Conservation (phyloP, 2,329 filamentous ascomycete species). For the Curvularia sp. region DNA sequence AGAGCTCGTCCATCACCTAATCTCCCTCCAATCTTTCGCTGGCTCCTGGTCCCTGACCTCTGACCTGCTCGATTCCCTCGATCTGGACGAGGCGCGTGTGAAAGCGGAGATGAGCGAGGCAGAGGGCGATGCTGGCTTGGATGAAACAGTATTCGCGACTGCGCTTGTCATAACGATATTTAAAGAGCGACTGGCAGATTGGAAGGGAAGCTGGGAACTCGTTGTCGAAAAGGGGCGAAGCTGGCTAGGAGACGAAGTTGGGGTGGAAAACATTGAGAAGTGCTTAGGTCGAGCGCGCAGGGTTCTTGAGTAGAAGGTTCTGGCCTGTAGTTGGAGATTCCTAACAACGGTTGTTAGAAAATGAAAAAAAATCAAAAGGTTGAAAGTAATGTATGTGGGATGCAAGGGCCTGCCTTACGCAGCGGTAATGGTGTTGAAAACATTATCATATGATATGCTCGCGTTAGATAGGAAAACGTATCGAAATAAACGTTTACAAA, state of each 20-base stretch:
- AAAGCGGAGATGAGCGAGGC: background rate
- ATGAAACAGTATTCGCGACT: constrained; percentile 42
- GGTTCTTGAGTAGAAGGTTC: background rate
- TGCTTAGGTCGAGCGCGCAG: background rate
- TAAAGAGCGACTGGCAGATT: constrained; percentile 53
- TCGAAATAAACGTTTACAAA: background rate
- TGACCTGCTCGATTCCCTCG: background rate
- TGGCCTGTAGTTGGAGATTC: background rate
- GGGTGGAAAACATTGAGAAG: background rate
- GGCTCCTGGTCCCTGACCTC: constrained; percentile 59
- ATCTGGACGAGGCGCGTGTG: constrained; percentile 4
- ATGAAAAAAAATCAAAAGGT: background rate
- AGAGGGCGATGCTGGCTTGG: constrained; percentile 8
- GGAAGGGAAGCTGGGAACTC: constrained; percentile 69
- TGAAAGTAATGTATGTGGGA: background rate
- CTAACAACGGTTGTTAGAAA: background rate
- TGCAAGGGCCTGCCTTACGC: background rate
- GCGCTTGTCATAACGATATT: constrained; percentile 60
- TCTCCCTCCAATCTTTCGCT: constrained; percentile 63
- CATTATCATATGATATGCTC: background rate
- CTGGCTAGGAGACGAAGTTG: constrained; percentile 45
- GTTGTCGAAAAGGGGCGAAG: constrained; percentile 65
- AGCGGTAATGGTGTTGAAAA: background rate
- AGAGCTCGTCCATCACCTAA: constrained; percentile 54
- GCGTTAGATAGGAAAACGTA: background rate